These are phyloP conservation scores for Beauveria pseudobassiana DNA, from an alignment of 2,329 filamentous ascomycete species.

Conservation along the genomic window DNA sequence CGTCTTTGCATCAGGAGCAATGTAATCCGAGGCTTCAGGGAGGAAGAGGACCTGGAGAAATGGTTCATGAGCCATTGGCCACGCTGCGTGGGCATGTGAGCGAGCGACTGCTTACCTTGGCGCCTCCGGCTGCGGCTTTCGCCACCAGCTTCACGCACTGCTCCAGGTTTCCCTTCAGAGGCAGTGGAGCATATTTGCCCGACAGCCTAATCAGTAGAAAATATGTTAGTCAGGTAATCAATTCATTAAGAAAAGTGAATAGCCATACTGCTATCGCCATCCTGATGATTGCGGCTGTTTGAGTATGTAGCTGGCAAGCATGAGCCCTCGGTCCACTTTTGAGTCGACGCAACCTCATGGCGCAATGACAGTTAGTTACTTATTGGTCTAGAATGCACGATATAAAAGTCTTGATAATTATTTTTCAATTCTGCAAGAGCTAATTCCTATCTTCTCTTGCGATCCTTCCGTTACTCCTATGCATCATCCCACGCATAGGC, in stretches of 20 bases:
- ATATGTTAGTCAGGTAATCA: background rate
- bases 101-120: constrained; percentile 50
- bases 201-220: constrained; percentile 55
- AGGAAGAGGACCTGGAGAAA: constrained; percentile 66
- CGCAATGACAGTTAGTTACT: background rate
- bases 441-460: constrained; percentile 2
- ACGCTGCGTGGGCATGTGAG: background rate
- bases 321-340: constrained; percentile 3
- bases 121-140: constrained; percentile 67
- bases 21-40: constrained; percentile 88
- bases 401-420: background rate
- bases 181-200: constrained; percentile 85
- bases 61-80: constrained; percentile 12
- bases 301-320: constrained; percentile 7
- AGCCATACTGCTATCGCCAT: constrained; percentile 24
- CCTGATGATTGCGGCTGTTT: background rate
- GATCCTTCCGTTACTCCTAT: constrained; percentile 3
- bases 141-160: constrained; percentile 67
- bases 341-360: background rate
- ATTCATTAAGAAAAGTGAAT: background rate
- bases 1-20: constrained; percentile 60
- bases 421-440: constrained; percentile 5
- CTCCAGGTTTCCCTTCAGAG: constrained; percentile 69
- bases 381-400: too few species aligned
- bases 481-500: background rate